These are phyloP conservation scores for Grosmannia clavigera DNA, from an alignment of 2,329 filamentous ascomycete genomes.

Conservation along the genomic window DNA sequence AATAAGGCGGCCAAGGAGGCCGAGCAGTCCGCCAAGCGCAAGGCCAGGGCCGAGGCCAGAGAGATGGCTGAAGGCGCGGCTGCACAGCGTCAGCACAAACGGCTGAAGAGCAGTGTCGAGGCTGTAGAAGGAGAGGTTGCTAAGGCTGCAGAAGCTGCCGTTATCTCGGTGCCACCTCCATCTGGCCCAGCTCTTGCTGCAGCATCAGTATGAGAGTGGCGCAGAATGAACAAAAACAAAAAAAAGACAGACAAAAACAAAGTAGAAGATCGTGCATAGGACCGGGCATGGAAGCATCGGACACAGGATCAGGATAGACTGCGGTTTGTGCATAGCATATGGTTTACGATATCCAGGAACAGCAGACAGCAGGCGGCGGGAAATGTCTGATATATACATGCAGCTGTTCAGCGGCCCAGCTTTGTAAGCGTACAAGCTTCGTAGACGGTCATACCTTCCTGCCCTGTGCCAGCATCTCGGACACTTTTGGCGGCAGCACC, in stretches of 20 bases:
- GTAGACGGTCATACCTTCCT: slow-evolving; percentile 33
- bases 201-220: background rate
- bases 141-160: background rate
- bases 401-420: background rate
- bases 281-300: slow-evolving; percentile 13
- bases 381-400: background rate
- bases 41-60: slow-evolving; percentile 19
- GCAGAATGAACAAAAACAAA: background rate
- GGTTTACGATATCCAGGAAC: background rate
- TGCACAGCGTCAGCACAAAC: background rate
- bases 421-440: background rate
- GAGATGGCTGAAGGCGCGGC: background rate
- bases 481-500: slow-evolving; percentile 85
- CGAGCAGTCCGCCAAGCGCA: slow-evolving; percentile 21
- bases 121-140: background rate
- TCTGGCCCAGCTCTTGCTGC: background rate
- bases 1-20: slow-evolving; percentile 25
- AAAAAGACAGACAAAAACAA: background rate
- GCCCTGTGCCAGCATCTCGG: slow-evolving; percentile 53
- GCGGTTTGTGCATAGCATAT: background rate
- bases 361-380: background rate
- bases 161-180: background rate
- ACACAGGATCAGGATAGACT: background rate
- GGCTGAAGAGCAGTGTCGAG: background rate
- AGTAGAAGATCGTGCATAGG: background rate